A percentile compares a stretch with the other conserved stretches of the same genome.
Evolutionary conservation across 2,329 filamentous ascomycete species (phyloP).

Genomic region (Didymella exigua): DNA sequence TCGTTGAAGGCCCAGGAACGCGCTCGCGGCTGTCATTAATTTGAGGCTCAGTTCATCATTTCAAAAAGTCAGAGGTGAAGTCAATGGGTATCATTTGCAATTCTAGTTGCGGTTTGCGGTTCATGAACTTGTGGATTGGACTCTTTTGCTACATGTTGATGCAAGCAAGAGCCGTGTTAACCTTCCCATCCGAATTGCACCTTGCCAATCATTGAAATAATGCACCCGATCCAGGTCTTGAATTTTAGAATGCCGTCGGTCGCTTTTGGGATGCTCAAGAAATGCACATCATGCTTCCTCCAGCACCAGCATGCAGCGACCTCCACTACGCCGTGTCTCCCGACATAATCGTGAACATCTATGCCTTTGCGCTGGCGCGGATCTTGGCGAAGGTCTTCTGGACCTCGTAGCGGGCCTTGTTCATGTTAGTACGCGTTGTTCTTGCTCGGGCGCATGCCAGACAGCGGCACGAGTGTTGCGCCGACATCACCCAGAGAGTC

Average conservation of each 20-base stretch:
- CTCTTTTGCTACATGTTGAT: slow-evolving; percentile 48
- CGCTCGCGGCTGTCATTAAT: background rate
- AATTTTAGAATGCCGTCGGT: slow-evolving; percentile 49
- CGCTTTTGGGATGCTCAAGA: slow-evolving; percentile 48
- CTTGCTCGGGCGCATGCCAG: slow-evolving; percentile 1
- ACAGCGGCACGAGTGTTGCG: background rate
- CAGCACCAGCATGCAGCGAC: slow-evolving; percentile 40
- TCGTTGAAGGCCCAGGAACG: background rate
- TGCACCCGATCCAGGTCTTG: slow-evolving; percentile 46
- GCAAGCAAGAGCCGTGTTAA: slow-evolving; percentile 49
- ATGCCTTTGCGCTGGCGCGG: slow-evolving; percentile 50
- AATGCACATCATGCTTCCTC: slow-evolving; percentile 47
- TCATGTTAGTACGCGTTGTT: slow-evolving; percentile 23
- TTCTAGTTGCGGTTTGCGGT: slow-evolving; percentile 42
- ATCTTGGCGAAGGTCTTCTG: slow-evolving; percentile 95
- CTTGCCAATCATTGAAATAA: slow-evolving; percentile 47
- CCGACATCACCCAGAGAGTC: background rate
- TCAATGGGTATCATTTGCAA: slow-evolving; percentile 43
- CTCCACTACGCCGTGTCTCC: slow-evolving; percentile 36
- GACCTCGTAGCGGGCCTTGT: slow-evolving; percentile 88
- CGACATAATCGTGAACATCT: slow-evolving; percentile 39
- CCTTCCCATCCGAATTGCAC: slow-evolving; percentile 50
- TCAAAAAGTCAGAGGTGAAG: slow-evolving; percentile 2
- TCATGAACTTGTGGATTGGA: slow-evolving; percentile 49
- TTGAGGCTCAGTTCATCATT: background rate